Evolutionary conservation across 805 yeast genomes (phyloP).

Genomic region (Saccharomycopsis sp.): DNA sequence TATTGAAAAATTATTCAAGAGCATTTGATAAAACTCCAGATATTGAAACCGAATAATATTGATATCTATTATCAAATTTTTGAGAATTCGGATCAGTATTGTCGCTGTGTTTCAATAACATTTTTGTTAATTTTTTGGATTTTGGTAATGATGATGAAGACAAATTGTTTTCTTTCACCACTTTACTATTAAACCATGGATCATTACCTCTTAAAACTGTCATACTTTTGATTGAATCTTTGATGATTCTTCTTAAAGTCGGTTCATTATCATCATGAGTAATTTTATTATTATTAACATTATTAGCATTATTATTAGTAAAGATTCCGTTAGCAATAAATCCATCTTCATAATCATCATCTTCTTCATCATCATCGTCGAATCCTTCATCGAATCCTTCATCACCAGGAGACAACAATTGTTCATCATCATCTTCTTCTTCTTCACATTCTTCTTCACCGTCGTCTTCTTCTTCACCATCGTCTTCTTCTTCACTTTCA

Average conservation of each 20-base stretch:
- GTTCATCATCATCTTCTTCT: background rate
- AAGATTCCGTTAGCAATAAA: too few species aligned
- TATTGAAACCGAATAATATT: too few species aligned
- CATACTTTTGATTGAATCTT: slow-evolving; percentile 17
- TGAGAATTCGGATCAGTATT: too few species aligned
- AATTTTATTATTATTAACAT: slow-evolving; percentile 9
- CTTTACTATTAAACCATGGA: slow-evolving; percentile 14
- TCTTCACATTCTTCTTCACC: background rate
- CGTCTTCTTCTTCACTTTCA: background rate
- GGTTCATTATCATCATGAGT: slow-evolving; percentile 6
- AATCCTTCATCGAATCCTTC: background rate
- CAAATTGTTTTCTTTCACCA: too few species aligned
- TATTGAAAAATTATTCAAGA: too few species aligned
- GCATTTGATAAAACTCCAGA: too few species aligned
- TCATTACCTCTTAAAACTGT: slow-evolving; percentile 11
- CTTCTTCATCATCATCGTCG: too few species aligned
- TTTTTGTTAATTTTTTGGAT: too few species aligned
- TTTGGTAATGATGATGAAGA: too few species aligned
- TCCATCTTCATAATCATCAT: too few species aligned
- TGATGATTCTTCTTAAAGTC: slow-evolving; percentile 13
- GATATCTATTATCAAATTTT: too few species aligned
- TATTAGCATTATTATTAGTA: background rate
- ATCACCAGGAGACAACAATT: background rate
- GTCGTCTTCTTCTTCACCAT: background rate
- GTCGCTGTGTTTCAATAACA: too few species aligned